Base-by-base conservation (phyloP, 2,329 filamentous ascomycete genomes). In the Tolypocladium tropicale region DNA sequence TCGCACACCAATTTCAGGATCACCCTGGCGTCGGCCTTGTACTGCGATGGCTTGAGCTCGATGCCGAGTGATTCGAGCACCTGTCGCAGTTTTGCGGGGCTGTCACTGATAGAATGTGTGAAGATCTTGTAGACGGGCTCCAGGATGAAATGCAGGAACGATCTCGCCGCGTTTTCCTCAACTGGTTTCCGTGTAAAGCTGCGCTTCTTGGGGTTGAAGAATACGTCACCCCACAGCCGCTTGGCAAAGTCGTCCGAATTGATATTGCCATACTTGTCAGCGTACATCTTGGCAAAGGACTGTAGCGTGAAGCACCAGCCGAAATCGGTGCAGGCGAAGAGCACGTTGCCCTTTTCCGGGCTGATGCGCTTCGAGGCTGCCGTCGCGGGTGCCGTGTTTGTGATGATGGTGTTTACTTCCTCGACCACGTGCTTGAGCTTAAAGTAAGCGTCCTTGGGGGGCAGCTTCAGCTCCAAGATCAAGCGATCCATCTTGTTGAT, bases 391-490 rank as follows among this genome's bases (percentile, higher is more conserved):
- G 91, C 78, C 3, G 89, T 88, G 68, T 89, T 91, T 68, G 95
- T 90, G 65, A 99, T 97, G 63, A 94, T 78, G 1, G 90, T 96
- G 73, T 99, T 99, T 72, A 99, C 92, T 72, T 97, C 90, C 71
- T 99, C 94, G 54, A 99, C 84, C n/a, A 96, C 91, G 70, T 97
- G 92, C 74, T 96, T 97, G 55, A 99, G 78, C 78, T 99, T 99
- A 79, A 96, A 97, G 75, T 99, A 99, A 14, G 94, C 94, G 68
- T 99, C 94, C 61, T 86, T 90, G 2, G 94, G 94, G 2, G 94
- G 94, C 16, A 99, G 80, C 70, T 95, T 95, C 53, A 99, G 78
- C 73, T 99, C 94, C 50, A 99, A 74, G 59, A 99, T 96, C 58
- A 99, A 76, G 28, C 94, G 85, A 65, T 99, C 94, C 84, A 99